Percentiles rank a stretch among this genome's conserved stretches.
Evolutionary conservation across 148 eudicot species (phyloP).

Genomic region (Dianthus caryophyllus): DNA sequence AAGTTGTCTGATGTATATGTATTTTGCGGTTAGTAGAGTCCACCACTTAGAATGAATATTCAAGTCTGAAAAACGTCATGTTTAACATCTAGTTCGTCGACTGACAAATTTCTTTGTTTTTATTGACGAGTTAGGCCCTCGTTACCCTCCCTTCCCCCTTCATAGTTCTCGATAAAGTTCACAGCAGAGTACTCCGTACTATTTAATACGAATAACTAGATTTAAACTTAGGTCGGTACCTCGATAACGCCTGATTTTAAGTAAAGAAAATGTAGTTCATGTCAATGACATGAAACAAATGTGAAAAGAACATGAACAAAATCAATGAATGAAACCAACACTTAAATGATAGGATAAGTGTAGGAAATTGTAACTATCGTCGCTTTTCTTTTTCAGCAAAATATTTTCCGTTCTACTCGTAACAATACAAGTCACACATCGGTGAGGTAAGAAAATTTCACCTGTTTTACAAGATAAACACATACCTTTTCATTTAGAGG

Average conservation of each 20-base stretch:
- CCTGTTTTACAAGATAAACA: no score
- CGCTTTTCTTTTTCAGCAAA: background rate
- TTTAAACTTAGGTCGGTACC: background rate
- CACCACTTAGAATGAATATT: background rate
- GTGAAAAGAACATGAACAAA: no score
- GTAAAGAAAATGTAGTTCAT: background rate
- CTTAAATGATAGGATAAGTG: no score
- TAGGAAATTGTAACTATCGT: background rate
- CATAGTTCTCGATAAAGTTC: background rate
- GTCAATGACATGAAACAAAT: background rate
- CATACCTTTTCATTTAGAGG: no score
- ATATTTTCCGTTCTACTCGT: background rate
- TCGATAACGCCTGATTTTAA: background rate
- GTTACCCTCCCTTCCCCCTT: no score
- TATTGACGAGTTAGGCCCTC: no score
- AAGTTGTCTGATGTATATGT: conserved; percentile 4
- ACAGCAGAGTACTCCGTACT: background rate
- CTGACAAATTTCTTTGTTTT: no score
- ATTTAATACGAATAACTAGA: background rate
- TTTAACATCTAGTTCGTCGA: no score
- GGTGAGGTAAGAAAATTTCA: no score
- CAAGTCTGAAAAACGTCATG: no score
- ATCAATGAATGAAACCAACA: no score
- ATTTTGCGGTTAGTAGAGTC: conserved; percentile 2
- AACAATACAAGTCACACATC: no score